Conservation (phyloP, 257 asterid genomes). For the Henckelia pumila region DNA sequence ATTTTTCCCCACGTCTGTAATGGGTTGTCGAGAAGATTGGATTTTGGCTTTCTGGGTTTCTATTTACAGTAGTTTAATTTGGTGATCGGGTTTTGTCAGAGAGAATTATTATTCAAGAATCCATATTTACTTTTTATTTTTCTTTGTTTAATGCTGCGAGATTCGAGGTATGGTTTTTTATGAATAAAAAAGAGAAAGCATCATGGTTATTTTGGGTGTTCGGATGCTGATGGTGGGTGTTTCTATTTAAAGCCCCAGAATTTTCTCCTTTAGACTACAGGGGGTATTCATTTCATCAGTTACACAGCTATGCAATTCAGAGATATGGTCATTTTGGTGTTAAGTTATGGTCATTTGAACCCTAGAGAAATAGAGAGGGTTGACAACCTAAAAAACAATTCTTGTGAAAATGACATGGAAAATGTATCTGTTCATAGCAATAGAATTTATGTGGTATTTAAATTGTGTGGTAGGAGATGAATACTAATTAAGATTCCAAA, state of each 20-base stretch:
- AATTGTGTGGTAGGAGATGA: neutral
- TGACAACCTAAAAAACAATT: too few species aligned
- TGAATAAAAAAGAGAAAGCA: neutral
- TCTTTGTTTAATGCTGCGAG: neutral
- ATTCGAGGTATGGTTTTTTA: neutral
- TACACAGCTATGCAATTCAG: neutral
- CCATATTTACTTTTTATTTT: too few species aligned
- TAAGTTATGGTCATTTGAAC: neutral
- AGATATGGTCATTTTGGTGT: neutral
- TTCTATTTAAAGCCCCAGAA: neutral
- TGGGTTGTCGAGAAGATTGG: neutral
- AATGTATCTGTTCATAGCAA: neutral
- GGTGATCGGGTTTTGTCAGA: neutral
- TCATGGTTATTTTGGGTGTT: neutral
- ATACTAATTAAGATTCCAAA: neutral
- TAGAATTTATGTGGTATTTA: neutral
- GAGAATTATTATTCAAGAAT: neutral
- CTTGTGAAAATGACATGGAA: neutral
- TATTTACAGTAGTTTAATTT: neutral
- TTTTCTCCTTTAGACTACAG: neutral
- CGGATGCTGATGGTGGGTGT: neutral
- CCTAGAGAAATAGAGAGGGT: neutral
- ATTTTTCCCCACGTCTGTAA: neutral
- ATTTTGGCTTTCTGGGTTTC: neutral
- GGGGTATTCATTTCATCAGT: neutral